phyloP scores from a whole-genome alignment of 1,284 basidiomycete species.

The Mixia osmundae region DNA sequence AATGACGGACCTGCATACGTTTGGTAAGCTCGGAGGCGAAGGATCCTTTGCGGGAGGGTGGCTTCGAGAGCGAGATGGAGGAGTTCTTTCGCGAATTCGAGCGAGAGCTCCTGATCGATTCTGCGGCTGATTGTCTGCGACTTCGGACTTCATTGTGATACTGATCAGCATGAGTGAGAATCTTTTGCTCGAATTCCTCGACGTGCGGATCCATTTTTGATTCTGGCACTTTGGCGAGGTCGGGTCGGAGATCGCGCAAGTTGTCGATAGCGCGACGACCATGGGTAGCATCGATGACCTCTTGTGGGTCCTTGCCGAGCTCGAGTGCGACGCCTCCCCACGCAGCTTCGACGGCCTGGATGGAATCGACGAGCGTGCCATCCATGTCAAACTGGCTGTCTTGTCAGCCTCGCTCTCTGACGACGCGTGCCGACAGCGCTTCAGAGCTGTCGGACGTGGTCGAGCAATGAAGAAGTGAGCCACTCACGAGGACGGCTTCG shows the following conservation, averaged over 20 bases:
- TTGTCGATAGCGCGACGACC: slow-evolving; percentile 48
- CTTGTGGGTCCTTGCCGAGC: slow-evolving; percentile 16
- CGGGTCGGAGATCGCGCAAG: slow-evolving; percentile 34
- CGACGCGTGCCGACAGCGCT: neutral
- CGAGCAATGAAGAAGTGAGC: too few species aligned
- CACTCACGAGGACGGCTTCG: slow-evolving; percentile 16
- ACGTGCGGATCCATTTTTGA: slow-evolving; percentile 46
- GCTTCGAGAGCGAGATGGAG: neutral
- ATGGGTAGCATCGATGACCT: slow-evolving; percentile 34
- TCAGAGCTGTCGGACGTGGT: neutral
- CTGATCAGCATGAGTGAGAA: slow-evolving; percentile 47
- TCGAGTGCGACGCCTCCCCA: slow-evolving; percentile 42
- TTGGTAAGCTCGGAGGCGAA: slow-evolving; percentile 28
- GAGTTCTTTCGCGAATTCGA: slow-evolving; percentile 1
- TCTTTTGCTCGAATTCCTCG: slow-evolving; percentile 39
- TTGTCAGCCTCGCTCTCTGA: neutral
- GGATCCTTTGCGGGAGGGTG: slow-evolving; percentile 6
- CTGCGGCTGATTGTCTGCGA: slow-evolving; percentile 6
- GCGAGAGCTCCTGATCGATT: too few species aligned
- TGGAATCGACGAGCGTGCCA: slow-evolving; percentile 42
- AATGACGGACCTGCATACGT: slow-evolving; percentile 26
- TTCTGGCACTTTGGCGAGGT: slow-evolving; percentile 25
- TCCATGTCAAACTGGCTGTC: slow-evolving; percentile 15
- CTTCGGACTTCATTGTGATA: slow-evolving; percentile 22
- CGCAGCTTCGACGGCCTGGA: slow-evolving; percentile 49